Evolutionary conservation across 495 filamentous ascomycete species (phyloP), one percentile per base, ranked within the genome.

Genomic region (Neurospora tetrasperma): DNA sequence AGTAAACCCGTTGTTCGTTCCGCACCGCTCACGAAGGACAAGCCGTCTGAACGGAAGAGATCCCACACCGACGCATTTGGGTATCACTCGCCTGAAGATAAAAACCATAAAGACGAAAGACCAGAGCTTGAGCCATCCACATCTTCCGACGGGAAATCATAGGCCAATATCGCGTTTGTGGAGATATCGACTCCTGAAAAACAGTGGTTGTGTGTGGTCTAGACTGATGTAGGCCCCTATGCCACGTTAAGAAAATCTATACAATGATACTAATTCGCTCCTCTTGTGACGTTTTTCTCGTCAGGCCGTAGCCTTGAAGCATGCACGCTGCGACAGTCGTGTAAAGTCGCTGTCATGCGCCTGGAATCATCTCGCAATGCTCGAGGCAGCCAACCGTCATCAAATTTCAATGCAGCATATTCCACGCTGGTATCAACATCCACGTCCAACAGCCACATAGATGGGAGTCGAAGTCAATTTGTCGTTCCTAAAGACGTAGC

Each of bases 1-100:
- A 93, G 91, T 38, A 93, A 91, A 80, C 27, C 38, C 1, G 79
- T 91, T 6, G 7, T 38, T 38, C 27, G 27, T 66, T 18, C 54
- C 4, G 27, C 54, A 8, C 54, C 14, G 31, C 12, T 9, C 23
- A 18, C 54, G 40, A 11, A 54, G 4, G 20, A 59, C 10, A 59
- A 59, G 48, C 48, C 20, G 2, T 14, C 48, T 27, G 48, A 35
- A 66, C 54, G 9, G 27, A 66, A 66, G 14, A 66, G 54, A 14
- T 8, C 12, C 14, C 35, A 66, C 14, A 38, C 14, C 27, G 54
- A 66, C 12, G 35, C 54, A 35, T 38, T 12, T 9, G 6, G 14
- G 35, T 14, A 38, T 16, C 27, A 66, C 54, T 66, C 27, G 12
- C 54, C 35, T 18, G 27, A 35, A 35, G 14, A 66, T 18, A 35